phyloP scores from a whole-genome alignment of 768 basidiomycete genomes.

The Ramaria sp. region DNA sequence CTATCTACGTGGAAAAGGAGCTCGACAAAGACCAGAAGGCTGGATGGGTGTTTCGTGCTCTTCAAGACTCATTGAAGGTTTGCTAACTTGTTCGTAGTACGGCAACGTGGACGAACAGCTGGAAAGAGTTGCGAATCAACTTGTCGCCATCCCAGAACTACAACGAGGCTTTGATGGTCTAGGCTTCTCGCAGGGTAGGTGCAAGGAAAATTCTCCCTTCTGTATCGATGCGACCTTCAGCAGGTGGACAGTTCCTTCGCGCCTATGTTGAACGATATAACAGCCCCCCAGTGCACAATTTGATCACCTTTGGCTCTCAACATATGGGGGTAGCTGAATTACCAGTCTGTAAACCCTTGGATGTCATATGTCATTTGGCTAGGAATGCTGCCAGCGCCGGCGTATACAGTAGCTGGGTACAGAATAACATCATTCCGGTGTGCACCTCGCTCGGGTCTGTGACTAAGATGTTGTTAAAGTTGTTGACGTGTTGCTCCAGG shows the following conservation, averaged over 20 bases:
- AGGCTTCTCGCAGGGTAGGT: constrained; percentile 75
- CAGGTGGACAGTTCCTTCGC: constrained; percentile 80
- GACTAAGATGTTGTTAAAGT: background rate
- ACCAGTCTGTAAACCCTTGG: constrained; percentile 49
- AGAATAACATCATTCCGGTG: constrained; percentile 66
- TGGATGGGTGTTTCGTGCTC: constrained; percentile 48
- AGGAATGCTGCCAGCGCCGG: constrained; percentile 48
- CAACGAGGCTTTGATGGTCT: constrained; percentile 70
- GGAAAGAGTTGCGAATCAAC: constrained; percentile 49
- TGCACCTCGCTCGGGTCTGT: constrained; percentile 6
- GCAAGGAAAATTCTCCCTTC: background rate
- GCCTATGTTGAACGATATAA: constrained; percentile 74
- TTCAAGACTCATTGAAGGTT: constrained; percentile 7
- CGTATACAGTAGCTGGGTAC: constrained; percentile 69
- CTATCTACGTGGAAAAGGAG: constrained; percentile 55
- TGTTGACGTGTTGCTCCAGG: constrained; percentile 29
- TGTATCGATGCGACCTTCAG: background rate
- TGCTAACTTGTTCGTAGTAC: constrained; percentile 34
- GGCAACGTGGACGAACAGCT: constrained; percentile 71
- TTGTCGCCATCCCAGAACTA: constrained; percentile 54
- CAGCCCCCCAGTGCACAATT: constrained; percentile 60
- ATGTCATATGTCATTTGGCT: constrained; percentile 60
- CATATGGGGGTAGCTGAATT: constrained; percentile 81
- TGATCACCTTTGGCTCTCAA: constrained; percentile 81
- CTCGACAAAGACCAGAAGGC: constrained; percentile 54